These are phyloP conservation scores for Lachnellula hyalina DNA, from an alignment of 2,329 filamentous ascomycete genomes.

Conservation along the genomic window DNA sequence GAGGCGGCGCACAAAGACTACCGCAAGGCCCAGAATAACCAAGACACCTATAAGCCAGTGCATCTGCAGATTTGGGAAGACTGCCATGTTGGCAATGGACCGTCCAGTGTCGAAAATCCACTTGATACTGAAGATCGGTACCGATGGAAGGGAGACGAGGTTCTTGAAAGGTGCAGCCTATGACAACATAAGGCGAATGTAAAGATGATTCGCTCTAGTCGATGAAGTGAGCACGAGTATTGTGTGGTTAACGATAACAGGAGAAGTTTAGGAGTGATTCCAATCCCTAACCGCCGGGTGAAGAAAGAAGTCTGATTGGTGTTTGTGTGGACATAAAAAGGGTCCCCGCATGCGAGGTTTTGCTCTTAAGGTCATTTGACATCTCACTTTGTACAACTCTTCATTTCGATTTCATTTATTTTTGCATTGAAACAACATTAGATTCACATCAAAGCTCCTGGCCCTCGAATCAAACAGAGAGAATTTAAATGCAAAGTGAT, in stretches of 20 bases:
- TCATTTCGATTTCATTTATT: too few species aligned
- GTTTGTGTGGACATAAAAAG: background rate
- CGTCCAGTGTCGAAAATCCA: background rate
- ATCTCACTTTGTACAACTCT: too few species aligned
- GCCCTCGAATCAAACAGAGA: too few species aligned
- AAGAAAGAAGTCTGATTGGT: background rate
- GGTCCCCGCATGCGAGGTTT: background rate
- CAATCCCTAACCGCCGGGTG: background rate
- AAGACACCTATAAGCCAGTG: background rate
- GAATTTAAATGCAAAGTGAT: too few species aligned
- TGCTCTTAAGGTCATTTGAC: too few species aligned
- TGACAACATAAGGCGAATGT: background rate
- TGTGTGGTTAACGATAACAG: background rate
- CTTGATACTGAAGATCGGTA: background rate
- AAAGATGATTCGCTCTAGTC: background rate
- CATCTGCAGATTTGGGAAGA: background rate
- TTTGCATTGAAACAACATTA: too few species aligned
- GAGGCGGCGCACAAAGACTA: constrained; percentile 4
- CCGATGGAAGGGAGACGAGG: background rate
- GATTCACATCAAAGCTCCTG: too few species aligned
- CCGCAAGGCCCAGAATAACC: background rate
- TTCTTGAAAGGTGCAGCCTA: background rate
- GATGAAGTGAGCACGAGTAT: background rate
- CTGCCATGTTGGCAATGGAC: background rate
- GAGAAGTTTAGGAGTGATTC: background rate